These are phyloP conservation scores for Acer saccharum DNA, from an alignment of 345 rosid species.

Conservation along the genomic window DNA sequence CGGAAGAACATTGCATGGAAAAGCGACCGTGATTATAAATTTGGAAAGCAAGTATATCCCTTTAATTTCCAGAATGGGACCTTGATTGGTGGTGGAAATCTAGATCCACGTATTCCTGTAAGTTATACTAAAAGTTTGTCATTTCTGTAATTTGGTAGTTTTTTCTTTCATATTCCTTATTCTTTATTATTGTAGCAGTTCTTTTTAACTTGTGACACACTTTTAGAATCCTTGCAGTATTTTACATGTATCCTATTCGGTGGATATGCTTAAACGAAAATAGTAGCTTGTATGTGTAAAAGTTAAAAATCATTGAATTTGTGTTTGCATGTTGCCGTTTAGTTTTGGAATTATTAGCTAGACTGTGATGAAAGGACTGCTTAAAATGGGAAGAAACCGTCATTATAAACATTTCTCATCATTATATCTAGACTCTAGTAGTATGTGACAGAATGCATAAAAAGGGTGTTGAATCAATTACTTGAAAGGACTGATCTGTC, in stretches of 20 bases:
- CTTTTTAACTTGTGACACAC: background rate
- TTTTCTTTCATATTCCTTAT: background rate
- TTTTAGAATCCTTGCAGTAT: background rate
- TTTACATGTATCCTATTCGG: background rate
- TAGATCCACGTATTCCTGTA: conserved; percentile 67
- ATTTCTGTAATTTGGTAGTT: background rate
- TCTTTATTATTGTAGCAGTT: background rate
- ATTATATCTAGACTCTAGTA: background rate
- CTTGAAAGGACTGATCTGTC: background rate
- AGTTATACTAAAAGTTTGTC: conserved; percentile 20
- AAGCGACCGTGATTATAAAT: conserved; percentile 81
- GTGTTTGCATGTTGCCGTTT: background rate
- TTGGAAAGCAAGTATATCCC: conserved; percentile 79
- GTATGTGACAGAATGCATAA: background rate
- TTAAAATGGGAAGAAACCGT: background rate
- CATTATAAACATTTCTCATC: conserved; percentile 5
- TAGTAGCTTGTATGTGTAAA: background rate
- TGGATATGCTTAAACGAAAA: background rate
- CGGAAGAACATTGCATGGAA: conserved; percentile 75
- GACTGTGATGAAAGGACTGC: background rate
- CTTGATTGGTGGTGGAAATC: conserved; percentile 70
- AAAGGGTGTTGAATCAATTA: background rate
- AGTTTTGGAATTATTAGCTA: background rate
- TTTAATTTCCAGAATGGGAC: conserved; percentile 77
- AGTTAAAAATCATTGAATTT: background rate